A percentile compares a stretch with the other conserved stretches of the same genome.
These are phyloP conservation scores for Drosera capensis DNA, from an alignment of 148 eudicot species.

Conservation along the genomic window DNA sequence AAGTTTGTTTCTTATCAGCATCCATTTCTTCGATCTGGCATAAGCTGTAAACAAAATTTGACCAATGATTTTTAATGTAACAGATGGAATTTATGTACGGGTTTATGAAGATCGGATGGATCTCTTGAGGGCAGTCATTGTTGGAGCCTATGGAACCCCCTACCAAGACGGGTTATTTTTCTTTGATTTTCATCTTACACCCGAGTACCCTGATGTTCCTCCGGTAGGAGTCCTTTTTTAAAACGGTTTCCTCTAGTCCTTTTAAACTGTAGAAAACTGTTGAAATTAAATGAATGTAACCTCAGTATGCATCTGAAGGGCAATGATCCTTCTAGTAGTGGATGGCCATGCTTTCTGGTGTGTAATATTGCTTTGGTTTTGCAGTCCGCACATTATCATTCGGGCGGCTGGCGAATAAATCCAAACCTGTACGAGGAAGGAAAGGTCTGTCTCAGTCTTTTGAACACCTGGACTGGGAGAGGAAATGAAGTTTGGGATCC, in stretches of 20 bases:
- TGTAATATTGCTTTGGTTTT: neutral
- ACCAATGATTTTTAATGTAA: slow-evolving; percentile 1
- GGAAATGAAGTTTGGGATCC: slow-evolving; percentile 99
- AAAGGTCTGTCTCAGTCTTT: slow-evolving; percentile 91
- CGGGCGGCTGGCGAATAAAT: slow-evolving; percentile 97
- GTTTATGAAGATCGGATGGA: slow-evolving; percentile 97
- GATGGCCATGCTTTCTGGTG: neutral
- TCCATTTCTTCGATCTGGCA: neutral
- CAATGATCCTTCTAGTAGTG: neutral
- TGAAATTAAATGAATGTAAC: neutral
- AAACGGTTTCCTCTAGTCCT: too few relatives aligned
- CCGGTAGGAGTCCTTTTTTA: slow-evolving; percentile 43
- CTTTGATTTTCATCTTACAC: slow-evolving; percentile 94
- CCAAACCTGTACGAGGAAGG: slow-evolving; percentile 97
- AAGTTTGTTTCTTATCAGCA: neutral
- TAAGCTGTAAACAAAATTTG: neutral
- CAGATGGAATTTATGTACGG: slow-evolving; percentile 87
- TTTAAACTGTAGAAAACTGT: too few relatives aligned
- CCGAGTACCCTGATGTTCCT: slow-evolving; percentile 92
- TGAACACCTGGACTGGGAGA: slow-evolving; percentile 95
- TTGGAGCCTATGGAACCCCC: slow-evolving; percentile 98
- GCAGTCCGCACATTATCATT: slow-evolving; percentile 92
- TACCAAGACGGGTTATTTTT: slow-evolving; percentile 97
- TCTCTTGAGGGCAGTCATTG: slow-evolving; percentile 85
- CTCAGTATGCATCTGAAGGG: neutral